Percentiles rank a stretch among this genome's conserved stretches.
Evolutionary conservation across 176 grass and related monocot species (phyloP).

Genomic region (Lolium multiflorum): DNA sequence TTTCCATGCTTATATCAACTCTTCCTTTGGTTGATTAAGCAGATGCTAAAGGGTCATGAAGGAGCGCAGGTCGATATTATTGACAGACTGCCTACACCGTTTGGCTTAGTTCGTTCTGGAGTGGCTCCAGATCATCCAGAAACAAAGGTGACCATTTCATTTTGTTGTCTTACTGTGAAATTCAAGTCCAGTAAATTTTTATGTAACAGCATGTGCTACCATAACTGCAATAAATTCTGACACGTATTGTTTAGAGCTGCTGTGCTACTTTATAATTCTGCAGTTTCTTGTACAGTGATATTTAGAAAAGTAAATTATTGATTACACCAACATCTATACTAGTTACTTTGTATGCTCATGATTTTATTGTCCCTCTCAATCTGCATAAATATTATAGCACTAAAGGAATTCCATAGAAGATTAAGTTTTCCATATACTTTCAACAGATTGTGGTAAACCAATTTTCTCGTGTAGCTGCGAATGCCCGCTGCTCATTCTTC

Average conservation of each 20-base stretch:
- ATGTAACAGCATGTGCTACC: not conserved
- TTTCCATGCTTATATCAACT: not conserved
- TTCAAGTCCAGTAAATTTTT: not conserved
- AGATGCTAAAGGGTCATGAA: slow-evolving; percentile 86
- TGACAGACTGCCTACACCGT: slow-evolving; percentile 81
- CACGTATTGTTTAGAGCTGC: not conserved
- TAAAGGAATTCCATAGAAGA: slow-evolving; percentile 16
- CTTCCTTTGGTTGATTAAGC: slow-evolving; percentile 33
- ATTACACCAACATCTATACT: not conserved
- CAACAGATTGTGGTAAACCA: slow-evolving; percentile 97
- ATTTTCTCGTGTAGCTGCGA: slow-evolving; percentile 89
- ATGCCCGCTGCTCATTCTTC: slow-evolving; percentile 74
- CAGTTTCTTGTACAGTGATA: not conserved
- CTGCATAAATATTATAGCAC: not conserved
- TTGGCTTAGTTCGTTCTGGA: slow-evolving; percentile 85
- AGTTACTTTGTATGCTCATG: not conserved
- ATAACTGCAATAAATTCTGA: not conserved
- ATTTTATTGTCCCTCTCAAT: slow-evolving; percentile 21
- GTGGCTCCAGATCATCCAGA: slow-evolving; percentile 97
- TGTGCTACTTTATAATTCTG: slow-evolving; percentile 4
- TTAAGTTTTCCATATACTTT: slow-evolving; percentile 50
- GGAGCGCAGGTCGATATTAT: slow-evolving; percentile 74
- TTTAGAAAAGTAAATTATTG: not conserved
- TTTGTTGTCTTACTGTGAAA: slow-evolving; percentile 2
- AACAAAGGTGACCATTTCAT: slow-evolving; percentile 64